Base-by-base conservation (phyloP, 2,329 filamentous ascomycete species). In the Alternaria conjuncta region DNA sequence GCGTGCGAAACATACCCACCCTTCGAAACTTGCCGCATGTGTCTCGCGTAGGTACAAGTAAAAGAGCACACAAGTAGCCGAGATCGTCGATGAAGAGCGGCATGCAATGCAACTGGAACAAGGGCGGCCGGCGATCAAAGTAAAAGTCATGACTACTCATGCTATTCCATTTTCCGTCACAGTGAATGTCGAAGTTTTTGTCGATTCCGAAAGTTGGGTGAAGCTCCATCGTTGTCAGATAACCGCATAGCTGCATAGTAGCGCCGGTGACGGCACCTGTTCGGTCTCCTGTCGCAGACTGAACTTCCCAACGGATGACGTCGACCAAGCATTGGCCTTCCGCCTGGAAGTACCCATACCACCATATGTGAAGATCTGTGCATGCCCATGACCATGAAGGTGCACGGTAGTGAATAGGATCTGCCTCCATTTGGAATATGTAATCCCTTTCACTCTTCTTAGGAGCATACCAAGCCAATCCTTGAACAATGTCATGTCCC, bases 341-440 rank as follows among this genome's bases (percentile, higher is more conserved):
- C 6, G 2, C 4, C 12, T 1, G 18, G 15, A 2, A 9, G 4
- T 36, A n/a, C 2, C 3, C 18, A 6, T 21, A 2, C 26, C n/a
- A 51, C 6, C 0, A 11, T 12, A 57, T 41, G 1, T 1, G 1
- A 9, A 9, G 4, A 41, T 58, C n/a, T 2, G 4, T 3, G 23
- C 46, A 51, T 44, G 46, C 46, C 56, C 47, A 45, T 18, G 56
- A 58, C 46, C 46, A 58, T 2, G 23, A 44, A 20, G 46, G 46
- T 13, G 56, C 46, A 5, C 18, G 30, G 4, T 30, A 43, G 9
- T 8, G 44, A 5, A 12, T 4, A 2, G 25, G 10, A 7, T 7
- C 10, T 20, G 21, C 15, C 1, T 15, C 5, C 3, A 13, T 4
- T 43, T 7, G 11, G 15, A 4, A 11, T 30, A 30, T 13, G 28